phyloP scores from a whole-genome alignment of 352 stramenopile genomes.

The Phytophthora litchii region DNA sequence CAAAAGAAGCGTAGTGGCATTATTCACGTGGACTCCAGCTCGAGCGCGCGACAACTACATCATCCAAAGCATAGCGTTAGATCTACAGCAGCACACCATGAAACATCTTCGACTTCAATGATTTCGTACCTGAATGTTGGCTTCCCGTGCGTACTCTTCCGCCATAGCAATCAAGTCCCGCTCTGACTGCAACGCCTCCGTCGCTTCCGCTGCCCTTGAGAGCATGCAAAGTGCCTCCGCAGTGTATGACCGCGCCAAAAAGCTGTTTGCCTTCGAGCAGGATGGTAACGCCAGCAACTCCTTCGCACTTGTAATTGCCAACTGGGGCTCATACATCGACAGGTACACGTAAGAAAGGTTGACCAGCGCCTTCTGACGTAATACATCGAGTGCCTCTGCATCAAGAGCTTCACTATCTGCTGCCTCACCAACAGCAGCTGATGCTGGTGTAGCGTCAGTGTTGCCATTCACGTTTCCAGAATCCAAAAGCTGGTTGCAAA shows the following conservation, averaged over 20 bases:
- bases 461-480: conserved; percentile 40
- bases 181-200: conserved; percentile 71
- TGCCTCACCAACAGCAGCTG: conserved; percentile 12
- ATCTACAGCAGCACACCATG: background rate
- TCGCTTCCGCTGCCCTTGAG: conserved; percentile 82
- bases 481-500: conserved; percentile 81
- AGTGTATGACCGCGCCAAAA: conserved; percentile 86
- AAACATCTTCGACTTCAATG: background rate
- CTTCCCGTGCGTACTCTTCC: conserved; percentile 81
- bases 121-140: conserved; percentile 62
- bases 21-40: conserved; percentile 87
- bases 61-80: conserved; percentile 6
- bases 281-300: conserved; percentile 72
- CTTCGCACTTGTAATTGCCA: conserved; percentile 85
- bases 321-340: conserved; percentile 90
- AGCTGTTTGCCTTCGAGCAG: conserved; percentile 79
- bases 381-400: conserved; percentile 60
- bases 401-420: conserved; percentile 44
- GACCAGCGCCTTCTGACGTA: conserved; percentile 87
- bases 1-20: conserved; percentile 77
- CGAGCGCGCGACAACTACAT: conserved; percentile 64
- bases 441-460: conserved; percentile 15
- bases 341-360: conserved; percentile 92
- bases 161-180: conserved; percentile 76
- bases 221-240: conserved; percentile 91